Evolutionary conservation across 306 rosid species (phyloP), one percentile per base, ranked within the genome.

Genomic region (Geum urbanum): DNA sequence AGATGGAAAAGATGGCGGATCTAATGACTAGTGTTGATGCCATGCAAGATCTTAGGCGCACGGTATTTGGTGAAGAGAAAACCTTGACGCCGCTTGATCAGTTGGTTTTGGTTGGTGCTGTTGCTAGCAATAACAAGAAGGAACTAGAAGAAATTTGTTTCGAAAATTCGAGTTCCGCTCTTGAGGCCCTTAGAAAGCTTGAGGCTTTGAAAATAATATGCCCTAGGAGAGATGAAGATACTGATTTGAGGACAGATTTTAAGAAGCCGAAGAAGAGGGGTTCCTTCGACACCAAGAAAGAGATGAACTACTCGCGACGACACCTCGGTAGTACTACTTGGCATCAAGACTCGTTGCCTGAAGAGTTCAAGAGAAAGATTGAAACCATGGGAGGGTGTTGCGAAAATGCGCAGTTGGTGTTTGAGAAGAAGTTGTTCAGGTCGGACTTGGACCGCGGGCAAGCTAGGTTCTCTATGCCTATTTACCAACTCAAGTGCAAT

Each of bases 331-430:
- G 32, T 27, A 27, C 39, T 55, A 22, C 15, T 19, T 37, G 9
- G 24, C 39, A 20, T 24, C 61, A 22, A 56, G 39, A 56, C 39
- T 24, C 22, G 39, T 37, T 56, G 39, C 39, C 61, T 20, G 39
- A 56, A 11, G 16, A 56, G 61, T 24, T 56, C 61, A 56, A 22
- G 61, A 24, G 61, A 56, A 56, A 56, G 39, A 56, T 56, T 56
- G 61, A 56, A 20, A 56, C 61, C 5, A 56, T 24, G 39, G 61
- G 16, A 22, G 61, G 61, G 14, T 56, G 39, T 24, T 56, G 39
- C 2, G 61, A 24, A 20, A 32, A 56, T 13, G 61, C 16, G 4
- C 60, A 7, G 15, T 55, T 55, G 15, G 60, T 55, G 60, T 19
- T 55, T 55, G 16, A 55, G 60, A 55, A 55, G 60, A 12, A 20